Evolutionary conservation across 1,139 yeast species (phyloP), one percentile per base, ranked within the genome.

Genomic region (Scheffersomyces parashehatae): DNA sequence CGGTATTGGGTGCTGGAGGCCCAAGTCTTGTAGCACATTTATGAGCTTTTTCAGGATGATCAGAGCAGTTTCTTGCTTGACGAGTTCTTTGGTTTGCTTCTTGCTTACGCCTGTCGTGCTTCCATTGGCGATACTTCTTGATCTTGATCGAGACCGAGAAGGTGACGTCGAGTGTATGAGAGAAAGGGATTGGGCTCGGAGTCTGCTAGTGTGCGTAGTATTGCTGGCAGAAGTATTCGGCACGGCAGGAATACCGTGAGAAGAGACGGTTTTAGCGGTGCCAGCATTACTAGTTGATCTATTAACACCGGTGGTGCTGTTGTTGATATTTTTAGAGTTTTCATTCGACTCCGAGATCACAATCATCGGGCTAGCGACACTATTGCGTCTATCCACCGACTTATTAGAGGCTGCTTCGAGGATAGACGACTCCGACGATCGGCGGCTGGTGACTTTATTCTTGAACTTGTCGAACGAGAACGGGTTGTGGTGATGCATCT

Each of bases 1-100:
- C 6, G 74, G 68, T 4, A 71, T 60, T 4, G 78, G 78, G 34
- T 57, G 60, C 47, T 73, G 78, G 28, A 74, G 56, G 2, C 78
- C 79, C 50, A 72, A 58, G 35, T 73, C 77, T 35, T 53, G 60
- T 32, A 74, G 52, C 28, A 73, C 55, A 20, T 53, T 52, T 12
- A 53, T 38, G 36, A 74, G 52, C 50, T 74, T 73, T 48, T 69
- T 69, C 62, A 58, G 67, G 26, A 72, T 59, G 31, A 73, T 67
- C 39, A 58, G 67, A 10, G 70, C 58, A 1, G 76, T 70, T 49
- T 71, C 77, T 15, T 66, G 65, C 44, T 69, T 68, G 32, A 73
- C 67, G 35, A 73, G 63, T 38, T 68, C 75, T 47, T 67, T 70
- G 16, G 76, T 67, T 39, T 60, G 65, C 37, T 63, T 66, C 45